Percentiles rank a stretch among this genome's conserved stretches.
Evolutionary conservation across 2,329 filamentous ascomycete species (phyloP).

Genomic region (Rhynchosporium secalis): DNA sequence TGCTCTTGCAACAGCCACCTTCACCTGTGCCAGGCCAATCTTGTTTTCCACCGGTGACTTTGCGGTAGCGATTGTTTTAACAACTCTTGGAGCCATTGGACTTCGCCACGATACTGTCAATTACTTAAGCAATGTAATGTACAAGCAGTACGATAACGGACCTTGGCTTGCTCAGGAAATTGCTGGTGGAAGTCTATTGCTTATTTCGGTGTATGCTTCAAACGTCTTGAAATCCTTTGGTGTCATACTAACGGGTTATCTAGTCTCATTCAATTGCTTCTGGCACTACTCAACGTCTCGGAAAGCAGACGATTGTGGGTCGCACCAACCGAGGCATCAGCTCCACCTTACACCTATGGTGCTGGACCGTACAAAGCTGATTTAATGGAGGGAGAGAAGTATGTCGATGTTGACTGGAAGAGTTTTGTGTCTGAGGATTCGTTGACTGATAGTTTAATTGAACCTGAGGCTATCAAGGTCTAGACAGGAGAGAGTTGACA

Average conservation of each 20-base stretch:
- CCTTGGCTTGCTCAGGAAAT: background rate
- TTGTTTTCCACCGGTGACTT: constrained; percentile 6
- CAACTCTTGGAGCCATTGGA: constrained; percentile 1
- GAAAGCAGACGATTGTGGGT: constrained; percentile 8
- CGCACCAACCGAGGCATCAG: background rate
- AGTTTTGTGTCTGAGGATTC: constrained; percentile 15
- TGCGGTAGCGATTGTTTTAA: background rate
- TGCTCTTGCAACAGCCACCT: background rate
- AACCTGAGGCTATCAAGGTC: background rate
- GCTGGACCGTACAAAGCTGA: background rate
- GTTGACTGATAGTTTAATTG: background rate
- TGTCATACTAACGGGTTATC: background rate
- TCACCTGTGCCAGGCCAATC: background rate
- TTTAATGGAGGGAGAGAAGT: constrained; percentile 1
- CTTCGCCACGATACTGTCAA: constrained; percentile 8
- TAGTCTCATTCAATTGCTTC: constrained; percentile 7
- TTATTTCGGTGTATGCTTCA: constrained; percentile 9
- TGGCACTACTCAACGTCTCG: constrained; percentile 7
- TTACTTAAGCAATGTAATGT: constrained; percentile 11
- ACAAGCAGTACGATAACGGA: background rate
- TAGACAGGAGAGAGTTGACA: background rate
- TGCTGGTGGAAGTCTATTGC: constrained; percentile 11
- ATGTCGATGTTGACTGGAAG: constrained; percentile 13
- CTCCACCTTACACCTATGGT: constrained; percentile 6
- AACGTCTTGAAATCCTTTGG: too few relatives aligned